Evolutionary conservation across 163 green algal species (phyloP).

Genomic region (Prototheca wickerhamii): DNA sequence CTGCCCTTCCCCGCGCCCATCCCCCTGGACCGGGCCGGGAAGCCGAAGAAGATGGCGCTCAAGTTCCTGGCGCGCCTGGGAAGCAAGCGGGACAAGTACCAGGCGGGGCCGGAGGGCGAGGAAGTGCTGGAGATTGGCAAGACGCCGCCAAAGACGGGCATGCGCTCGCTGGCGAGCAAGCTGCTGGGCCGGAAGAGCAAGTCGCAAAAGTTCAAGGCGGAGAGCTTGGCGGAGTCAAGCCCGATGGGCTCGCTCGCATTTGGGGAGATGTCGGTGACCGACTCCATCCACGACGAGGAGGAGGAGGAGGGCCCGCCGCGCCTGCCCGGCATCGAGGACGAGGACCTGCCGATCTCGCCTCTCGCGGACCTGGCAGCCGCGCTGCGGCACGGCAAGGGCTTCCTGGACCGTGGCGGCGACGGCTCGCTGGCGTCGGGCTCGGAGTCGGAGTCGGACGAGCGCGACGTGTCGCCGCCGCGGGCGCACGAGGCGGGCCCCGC

Average conservation of each 20-base stretch:
- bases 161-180: conserved; percentile 23
- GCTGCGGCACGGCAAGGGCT: not conserved
- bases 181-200: conserved; percentile 20
- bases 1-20: too few relatives aligned
- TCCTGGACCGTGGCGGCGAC: conserved; percentile 16
- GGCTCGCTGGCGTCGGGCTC: conserved; percentile 17
- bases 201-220: conserved; percentile 2
- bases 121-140: too few relatives aligned
- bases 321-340: too few relatives aligned
- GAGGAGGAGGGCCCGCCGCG: too few relatives aligned
- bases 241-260: too few relatives aligned
- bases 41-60: conserved; percentile 11
- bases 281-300: too few relatives aligned
- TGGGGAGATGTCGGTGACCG: too few relatives aligned
- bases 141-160: too few relatives aligned
- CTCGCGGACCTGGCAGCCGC: conserved; percentile 22
- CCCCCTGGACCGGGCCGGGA: too few relatives aligned
- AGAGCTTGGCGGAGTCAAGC: not conserved
- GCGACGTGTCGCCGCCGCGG: not conserved
- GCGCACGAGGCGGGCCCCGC: not conserved
- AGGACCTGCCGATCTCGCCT: too few relatives aligned
- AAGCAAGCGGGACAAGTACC: conserved; percentile 50
- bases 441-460: not conserved
- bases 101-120: too few relatives aligned
- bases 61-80: conserved; percentile 52